Conservation (phyloP, 1,139 yeast genomes). For the Nakaseomyces bracarensis region DNA sequence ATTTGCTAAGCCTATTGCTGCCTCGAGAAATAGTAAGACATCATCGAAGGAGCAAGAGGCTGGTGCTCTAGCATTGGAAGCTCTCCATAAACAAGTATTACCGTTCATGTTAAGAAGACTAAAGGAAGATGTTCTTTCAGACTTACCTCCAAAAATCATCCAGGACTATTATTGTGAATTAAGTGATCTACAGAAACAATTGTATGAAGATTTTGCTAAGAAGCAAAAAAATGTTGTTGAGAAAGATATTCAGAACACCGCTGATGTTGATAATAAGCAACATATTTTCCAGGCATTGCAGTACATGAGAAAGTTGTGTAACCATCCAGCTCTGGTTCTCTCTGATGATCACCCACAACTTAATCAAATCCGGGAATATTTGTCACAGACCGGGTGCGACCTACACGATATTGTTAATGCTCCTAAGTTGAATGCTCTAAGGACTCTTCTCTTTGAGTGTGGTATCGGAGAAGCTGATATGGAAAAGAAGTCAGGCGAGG, state of each 20-base stretch:
- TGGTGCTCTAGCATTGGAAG: conserved; percentile 92
- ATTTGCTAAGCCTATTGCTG: conserved; percentile 95
- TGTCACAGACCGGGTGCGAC: conserved; percentile 51
- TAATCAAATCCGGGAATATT: conserved; percentile 50
- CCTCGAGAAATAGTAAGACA: conserved; percentile 82
- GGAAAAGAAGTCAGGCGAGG: conserved; percentile 33
- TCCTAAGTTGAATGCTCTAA: conserved; percentile 80
- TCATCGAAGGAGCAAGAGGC: conserved; percentile 95
- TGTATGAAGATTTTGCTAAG: conserved; percentile 85
- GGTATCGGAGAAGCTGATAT: conserved; percentile 73
- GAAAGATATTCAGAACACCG: conserved; percentile 45
- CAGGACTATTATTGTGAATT: conserved; percentile 97
- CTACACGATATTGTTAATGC: conserved; percentile 74
- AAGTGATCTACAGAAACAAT: conserved; percentile 77
- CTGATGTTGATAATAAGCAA: conserved; percentile 52
- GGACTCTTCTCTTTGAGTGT: conserved; percentile 78
- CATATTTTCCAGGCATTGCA: conserved; percentile 97
- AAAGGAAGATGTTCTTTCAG: conserved; percentile 92
- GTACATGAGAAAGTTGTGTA: conserved; percentile 93
- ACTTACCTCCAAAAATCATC: conserved; percentile 94
- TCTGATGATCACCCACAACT: conserved; percentile 81
- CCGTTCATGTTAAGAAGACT: conserved; percentile 94
- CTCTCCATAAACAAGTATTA: conserved; percentile 89
- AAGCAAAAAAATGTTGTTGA: conserved; percentile 72
- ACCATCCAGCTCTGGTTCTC: conserved; percentile 92